Conservation (phyloP, 2,329 filamentous ascomycete genomes). For the Colletotrichum lini region DNA sequence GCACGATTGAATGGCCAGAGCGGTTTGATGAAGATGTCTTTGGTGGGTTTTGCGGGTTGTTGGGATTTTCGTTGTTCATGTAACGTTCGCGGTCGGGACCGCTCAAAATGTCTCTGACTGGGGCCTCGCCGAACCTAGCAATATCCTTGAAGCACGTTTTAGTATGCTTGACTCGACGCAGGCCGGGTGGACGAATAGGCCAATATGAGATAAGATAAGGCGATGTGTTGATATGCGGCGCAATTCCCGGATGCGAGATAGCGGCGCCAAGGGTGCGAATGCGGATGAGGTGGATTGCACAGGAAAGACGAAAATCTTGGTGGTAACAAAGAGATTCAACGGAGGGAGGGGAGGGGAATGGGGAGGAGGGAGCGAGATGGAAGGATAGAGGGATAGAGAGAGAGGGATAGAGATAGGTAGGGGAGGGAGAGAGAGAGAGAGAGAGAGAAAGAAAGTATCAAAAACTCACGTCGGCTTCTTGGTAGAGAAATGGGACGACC, state of each 20-base stretch:
- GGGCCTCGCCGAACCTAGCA: slow-evolving; percentile 82
- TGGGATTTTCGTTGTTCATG: slow-evolving; percentile 60
- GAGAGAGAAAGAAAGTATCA: slow-evolving; percentile 43
- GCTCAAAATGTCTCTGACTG: slow-evolving; percentile 78
- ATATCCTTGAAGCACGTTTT: slow-evolving; percentile 70
- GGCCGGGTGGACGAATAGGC: slow-evolving; percentile 29
- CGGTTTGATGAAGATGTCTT: slow-evolving; percentile 76
- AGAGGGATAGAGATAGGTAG: slow-evolving; percentile 27
- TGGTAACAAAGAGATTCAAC: neutral
- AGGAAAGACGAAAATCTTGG: slow-evolving; percentile 29
- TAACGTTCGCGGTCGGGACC: slow-evolving; percentile 80
- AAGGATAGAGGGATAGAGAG: slow-evolving; percentile 41
- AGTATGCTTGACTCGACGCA: slow-evolving; percentile 40
- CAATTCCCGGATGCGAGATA: slow-evolving; percentile 40
- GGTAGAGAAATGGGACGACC: slow-evolving; percentile 97
- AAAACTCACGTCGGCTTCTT: slow-evolving; percentile 81
- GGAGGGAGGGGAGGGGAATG: slow-evolving; percentile 15
- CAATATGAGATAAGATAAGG: slow-evolving; percentile 42
- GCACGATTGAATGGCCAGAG: slow-evolving; percentile 72
- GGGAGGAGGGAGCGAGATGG: slow-evolving; percentile 43
- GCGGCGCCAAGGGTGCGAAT: slow-evolving; percentile 35
- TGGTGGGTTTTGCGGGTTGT: slow-evolving; percentile 63
- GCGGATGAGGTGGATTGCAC: slow-evolving; percentile 17
- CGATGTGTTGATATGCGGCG: slow-evolving; percentile 29
- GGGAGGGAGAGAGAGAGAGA: slow-evolving; percentile 43